These are phyloP conservation scores for Aspergillus ochraceoroseus DNA, from an alignment of 2,329 filamentous ascomycete genomes.

Conservation along the genomic window DNA sequence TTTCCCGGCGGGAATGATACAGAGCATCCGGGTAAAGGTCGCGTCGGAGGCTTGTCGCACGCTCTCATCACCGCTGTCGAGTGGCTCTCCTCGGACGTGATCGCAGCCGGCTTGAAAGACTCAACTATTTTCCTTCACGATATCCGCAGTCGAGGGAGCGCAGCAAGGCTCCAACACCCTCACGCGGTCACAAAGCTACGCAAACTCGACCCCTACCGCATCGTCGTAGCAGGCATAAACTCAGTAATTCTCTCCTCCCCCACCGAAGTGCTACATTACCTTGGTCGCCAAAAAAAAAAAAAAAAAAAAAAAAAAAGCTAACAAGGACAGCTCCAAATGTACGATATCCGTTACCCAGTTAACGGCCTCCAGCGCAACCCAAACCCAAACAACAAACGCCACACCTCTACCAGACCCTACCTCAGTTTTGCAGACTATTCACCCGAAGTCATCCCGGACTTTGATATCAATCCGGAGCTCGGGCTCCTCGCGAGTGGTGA, in stretches of 20 bases:
- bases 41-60: slow-evolving; percentile 25
- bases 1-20: slow-evolving; percentile 20
- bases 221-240: slow-evolving; percentile 33
- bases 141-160: slow-evolving; percentile 31
- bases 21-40: slow-evolving; percentile 17
- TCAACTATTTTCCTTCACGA: slow-evolving; percentile 37
- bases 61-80: slow-evolving; percentile 34
- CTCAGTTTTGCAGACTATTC: slow-evolving; percentile 35
- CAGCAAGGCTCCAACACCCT: slow-evolving; percentile 33
- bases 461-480: slow-evolving; percentile 38
- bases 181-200: slow-evolving; percentile 34
- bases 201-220: slow-evolving; percentile 33
- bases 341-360: slow-evolving; percentile 38
- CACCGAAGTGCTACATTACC: not conserved
- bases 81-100: slow-evolving; percentile 37
- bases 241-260: slow-evolving; percentile 22
- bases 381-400: slow-evolving; percentile 25
- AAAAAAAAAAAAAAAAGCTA: not conserved
- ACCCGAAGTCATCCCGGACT: slow-evolving; percentile 27
- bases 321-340: slow-evolving; percentile 37
- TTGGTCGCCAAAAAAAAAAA: not conserved
- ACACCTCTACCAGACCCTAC: slow-evolving; percentile 35
- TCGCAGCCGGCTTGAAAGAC: slow-evolving; percentile 35
- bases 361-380: slow-evolving; percentile 27
- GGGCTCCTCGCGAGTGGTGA: slow-evolving; percentile 39